phyloP scores from a whole-genome alignment of 2,329 filamentous ascomycete genomes.

The Pseudomassariella vexata region DNA sequence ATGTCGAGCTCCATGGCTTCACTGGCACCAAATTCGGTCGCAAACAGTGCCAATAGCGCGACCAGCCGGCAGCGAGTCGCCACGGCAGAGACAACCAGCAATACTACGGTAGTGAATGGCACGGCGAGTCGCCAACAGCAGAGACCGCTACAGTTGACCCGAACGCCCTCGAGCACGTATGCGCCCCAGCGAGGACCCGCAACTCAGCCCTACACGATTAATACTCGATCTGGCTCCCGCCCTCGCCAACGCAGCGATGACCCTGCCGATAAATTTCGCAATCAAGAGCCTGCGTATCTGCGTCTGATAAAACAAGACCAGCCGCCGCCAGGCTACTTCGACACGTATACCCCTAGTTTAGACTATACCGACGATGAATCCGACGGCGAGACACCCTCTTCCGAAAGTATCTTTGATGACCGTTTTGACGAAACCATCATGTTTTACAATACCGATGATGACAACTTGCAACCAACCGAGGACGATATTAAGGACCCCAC shows the following conservation, averaged over 20 bases:
- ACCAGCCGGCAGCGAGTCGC: constrained; percentile 32
- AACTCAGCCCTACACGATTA: constrained; percentile 35
- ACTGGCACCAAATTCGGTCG: constrained; percentile 30
- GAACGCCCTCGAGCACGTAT: constrained; percentile 77
- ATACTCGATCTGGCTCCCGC: constrained; percentile 35
- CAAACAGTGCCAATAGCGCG: constrained; percentile 36
- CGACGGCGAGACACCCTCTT: constrained; percentile 85
- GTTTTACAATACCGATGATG: constrained; percentile 72
- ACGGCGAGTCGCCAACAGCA: constrained; percentile 49
- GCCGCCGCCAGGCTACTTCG: constrained; percentile 61
- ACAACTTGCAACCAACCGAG: constrained; percentile 79
- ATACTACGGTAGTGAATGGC: constrained; percentile 20
- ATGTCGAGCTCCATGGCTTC: constrained; percentile 38
- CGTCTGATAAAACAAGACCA: constrained; percentile 78
- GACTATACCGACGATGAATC: constrained; percentile 73
- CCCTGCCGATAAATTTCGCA: constrained; percentile 47
- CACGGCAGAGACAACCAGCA: constrained; percentile 19
- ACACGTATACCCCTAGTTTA: constrained; percentile 63
- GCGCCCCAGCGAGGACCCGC: constrained; percentile 55
- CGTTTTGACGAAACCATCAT: constrained; percentile 85
- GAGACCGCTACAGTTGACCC: constrained; percentile 56
- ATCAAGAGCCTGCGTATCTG: constrained; percentile 92
- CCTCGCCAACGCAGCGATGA: constrained; percentile 46
- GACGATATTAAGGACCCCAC: constrained; percentile 86
- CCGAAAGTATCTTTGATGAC: constrained; percentile 79